These are phyloP conservation scores for Paracorniculantispora psalliotae DNA, from an alignment of 2,329 filamentous ascomycete genomes.

Conservation along the genomic window DNA sequence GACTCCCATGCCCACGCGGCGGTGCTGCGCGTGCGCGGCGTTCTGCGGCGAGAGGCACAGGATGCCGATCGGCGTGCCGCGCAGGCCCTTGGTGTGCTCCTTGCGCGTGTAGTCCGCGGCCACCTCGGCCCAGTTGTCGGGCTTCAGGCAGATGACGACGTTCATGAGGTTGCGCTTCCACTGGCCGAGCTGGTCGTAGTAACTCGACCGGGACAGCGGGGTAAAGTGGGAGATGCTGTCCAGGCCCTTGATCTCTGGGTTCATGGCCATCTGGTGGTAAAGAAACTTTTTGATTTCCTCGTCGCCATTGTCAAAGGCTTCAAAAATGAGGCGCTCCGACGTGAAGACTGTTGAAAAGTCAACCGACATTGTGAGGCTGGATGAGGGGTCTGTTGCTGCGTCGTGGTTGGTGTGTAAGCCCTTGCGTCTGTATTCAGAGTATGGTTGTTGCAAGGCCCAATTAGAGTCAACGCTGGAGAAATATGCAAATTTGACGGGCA, in stretches of 20 bases:
- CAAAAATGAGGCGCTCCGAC: conserved; percentile 12
- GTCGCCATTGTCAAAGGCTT: conserved; percentile 12
- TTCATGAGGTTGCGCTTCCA: conserved; percentile 4
- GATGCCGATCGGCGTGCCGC: conserved; percentile 5
- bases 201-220: not conserved
- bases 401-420: not conserved
- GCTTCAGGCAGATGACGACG: conserved; percentile 12
- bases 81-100: not conserved
- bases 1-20: conserved; percentile 26
- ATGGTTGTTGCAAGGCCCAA: not conserved
- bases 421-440: no score
- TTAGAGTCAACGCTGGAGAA: no score
- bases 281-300: conserved; percentile 9
- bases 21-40: not conserved
- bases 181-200: not conserved
- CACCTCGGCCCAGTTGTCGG: conserved; percentile 9
- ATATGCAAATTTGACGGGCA: no score
- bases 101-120: not conserved
- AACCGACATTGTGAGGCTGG: not conserved
- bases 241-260: conserved; percentile 14
- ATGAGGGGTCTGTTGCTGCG: not conserved
- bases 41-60: not conserved
- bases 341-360: not conserved
- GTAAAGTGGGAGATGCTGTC: conserved; percentile 1
- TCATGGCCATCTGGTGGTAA: conserved; percentile 10